Base-by-base conservation (phyloP, 2,329 filamentous ascomycete genomes). In the Pseudogymnoascus sp. region DNA sequence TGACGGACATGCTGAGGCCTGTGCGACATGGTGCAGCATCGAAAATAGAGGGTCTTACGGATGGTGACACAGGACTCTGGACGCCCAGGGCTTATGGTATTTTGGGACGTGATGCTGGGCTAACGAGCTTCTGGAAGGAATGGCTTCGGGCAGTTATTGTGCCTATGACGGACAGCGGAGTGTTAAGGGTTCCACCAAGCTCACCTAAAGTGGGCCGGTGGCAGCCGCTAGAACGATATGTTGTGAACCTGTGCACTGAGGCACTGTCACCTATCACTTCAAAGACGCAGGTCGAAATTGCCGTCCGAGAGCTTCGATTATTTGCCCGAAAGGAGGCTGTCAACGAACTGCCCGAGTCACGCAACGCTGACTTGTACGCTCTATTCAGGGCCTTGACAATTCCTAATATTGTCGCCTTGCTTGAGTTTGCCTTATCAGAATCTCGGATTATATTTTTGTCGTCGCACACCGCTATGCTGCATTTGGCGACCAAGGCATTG, bases 81-180 rank as follows among this genome's bases (percentile, higher is more conserved):
- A 91, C 91, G 58, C 94, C 94, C 16, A 83, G 94, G 65, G 91
- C 93, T 1, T 99, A 96, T 71, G 94, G 94, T 62, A 87, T 99
- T 64, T 79, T 99, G 64, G 94, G 94, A 34, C 83, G 90, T 64
- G 94, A 99, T 71, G 80, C 81, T 11, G 87, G 85, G 63, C 83
- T 95, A 75, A 91, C 92, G 65, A 84, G 86, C 32, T 97, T 99
- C 75, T 99, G 93, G 92, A 97, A 97, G 74, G 94, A 99, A 73
- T 99, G 94, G 94, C 81, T 99, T 57, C 88, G 91, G 74, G 92
- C 93, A 6, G 83, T 97, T 8, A 80, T 94, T n/a, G 90, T 96
- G 20, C 94, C 94, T 28, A 99, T 97, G 94, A 91, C 87, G 1
- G 91, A 96, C 70, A 91, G 93, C 18, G 85, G 81, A 12, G 80